phyloP scores from a whole-genome alignment of 2,329 filamentous ascomycete species.

The Pseudogymnoascus sp. region DNA sequence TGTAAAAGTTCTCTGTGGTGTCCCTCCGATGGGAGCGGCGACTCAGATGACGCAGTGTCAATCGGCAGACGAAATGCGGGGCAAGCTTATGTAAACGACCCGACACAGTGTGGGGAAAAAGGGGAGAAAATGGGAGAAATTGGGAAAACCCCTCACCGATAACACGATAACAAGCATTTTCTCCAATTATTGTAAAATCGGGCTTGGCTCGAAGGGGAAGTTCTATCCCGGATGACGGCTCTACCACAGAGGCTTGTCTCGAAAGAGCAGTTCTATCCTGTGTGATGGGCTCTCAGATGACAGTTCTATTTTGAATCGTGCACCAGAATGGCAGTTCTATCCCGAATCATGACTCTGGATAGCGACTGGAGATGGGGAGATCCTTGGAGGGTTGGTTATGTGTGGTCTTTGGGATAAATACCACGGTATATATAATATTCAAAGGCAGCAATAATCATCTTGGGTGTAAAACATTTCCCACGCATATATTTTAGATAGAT shows the following conservation, averaged over 20 bases:
- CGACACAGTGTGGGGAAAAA: slow-evolving; percentile 2
- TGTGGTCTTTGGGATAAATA: not conserved
- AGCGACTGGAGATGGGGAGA: not conserved
- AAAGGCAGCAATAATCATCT: not conserved
- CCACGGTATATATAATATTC: not conserved
- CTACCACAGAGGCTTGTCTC: not conserved
- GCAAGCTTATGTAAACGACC: not conserved
- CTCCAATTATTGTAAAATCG: not conserved
- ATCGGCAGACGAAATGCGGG: not conserved
- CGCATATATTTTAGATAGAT: not conserved
- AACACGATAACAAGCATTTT: not conserved
- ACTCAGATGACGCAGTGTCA: slow-evolving; percentile 1
- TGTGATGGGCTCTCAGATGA: not conserved
- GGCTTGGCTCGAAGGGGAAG: not conserved
- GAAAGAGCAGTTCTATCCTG: not conserved
- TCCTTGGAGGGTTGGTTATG: not conserved
- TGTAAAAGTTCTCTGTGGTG: not conserved
- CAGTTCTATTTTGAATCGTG: not conserved
- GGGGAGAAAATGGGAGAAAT: not conserved
- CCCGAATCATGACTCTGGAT: not conserved
- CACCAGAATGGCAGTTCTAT: not conserved
- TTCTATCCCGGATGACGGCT: not conserved
- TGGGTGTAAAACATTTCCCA: not conserved
- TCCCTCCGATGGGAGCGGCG: not conserved
- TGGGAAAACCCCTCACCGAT: not conserved